Percentiles rank a stretch among this genome's conserved stretches.
Conservation (phyloP, 371 early-diverging fungal genomes). For the Apophysomyces sp. region DNA sequence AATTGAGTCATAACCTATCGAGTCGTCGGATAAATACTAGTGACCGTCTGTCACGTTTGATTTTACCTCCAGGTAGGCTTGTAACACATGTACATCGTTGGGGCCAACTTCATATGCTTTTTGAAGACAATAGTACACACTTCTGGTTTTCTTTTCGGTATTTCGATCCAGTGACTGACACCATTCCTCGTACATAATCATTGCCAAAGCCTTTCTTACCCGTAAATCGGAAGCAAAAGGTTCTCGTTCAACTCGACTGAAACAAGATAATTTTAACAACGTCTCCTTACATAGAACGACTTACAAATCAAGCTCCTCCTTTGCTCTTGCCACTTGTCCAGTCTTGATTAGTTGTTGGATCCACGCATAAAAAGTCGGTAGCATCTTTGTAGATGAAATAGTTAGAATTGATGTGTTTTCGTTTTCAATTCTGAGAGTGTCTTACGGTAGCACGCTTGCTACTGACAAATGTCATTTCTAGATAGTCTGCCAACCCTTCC, state of each 20-base stretch:
- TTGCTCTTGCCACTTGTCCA: neutral
- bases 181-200: neutral
- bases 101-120: constrained; percentile 18
- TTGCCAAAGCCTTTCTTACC: neutral
- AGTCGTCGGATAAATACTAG: neutral
- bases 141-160: neutral
- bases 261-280: neutral
- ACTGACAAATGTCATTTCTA: neutral
- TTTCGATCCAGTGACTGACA: neutral
- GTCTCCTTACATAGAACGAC: neutral
- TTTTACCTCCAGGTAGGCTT: neutral
- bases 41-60: neutral
- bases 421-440: neutral
- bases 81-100: neutral
- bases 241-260: neutral
- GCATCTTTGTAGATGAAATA: neutral
- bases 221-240: neutral
- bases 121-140: constrained; percentile 12
- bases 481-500: neutral
- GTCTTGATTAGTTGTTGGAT: neutral
- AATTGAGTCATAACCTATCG: neutral
- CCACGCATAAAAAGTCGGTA: neutral
- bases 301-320: neutral
- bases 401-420: neutral
- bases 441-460: neutral